Evolutionary conservation across 208 protist genomes (phyloP).

Genomic region (Trypanosoma rangeli): DNA sequence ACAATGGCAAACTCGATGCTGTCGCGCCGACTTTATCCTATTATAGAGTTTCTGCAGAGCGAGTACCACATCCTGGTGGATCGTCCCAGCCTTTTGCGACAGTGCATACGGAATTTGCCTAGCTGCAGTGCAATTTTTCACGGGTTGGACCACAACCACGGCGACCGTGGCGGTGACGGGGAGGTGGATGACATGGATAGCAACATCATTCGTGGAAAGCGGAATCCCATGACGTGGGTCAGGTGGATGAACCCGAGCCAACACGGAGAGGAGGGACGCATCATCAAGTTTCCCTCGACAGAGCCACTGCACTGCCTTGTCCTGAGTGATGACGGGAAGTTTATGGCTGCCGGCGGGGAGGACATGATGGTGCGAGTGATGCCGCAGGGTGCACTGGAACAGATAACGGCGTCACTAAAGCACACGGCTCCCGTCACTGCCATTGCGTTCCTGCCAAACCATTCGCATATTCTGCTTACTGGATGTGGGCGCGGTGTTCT

Average conservation of each 20-base stretch:
- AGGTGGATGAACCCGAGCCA: slow-evolving; percentile 64
- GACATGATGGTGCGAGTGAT: slow-evolving; percentile 60
- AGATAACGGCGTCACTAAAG: slow-evolving; percentile 26
- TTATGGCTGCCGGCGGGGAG: slow-evolving; percentile 55
- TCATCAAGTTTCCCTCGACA: slow-evolving; percentile 37
- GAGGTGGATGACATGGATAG: background rate
- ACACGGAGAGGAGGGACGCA: slow-evolving; percentile 51
- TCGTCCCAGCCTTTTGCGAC: slow-evolving; percentile 58
- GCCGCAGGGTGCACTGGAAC: slow-evolving; percentile 27
- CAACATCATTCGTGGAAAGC: background rate
- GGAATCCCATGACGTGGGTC: slow-evolving; percentile 40
- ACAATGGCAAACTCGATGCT: slow-evolving; percentile 17
- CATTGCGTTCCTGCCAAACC: slow-evolving; percentile 68
- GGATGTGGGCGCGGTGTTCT: slow-evolving; percentile 89
- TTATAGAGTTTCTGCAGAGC: slow-evolving; percentile 53
- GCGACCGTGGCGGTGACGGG: background rate
- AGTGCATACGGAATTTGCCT: slow-evolving; percentile 67
- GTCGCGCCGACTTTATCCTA: slow-evolving; percentile 30
- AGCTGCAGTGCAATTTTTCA: slow-evolving; percentile 2
- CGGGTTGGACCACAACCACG: background rate
- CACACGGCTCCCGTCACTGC: slow-evolving; percentile 48
- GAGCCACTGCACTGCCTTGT: slow-evolving; percentile 52
- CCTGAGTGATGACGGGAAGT: slow-evolving; percentile 42
- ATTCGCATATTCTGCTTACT: slow-evolving; percentile 78
- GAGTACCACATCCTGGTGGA: slow-evolving; percentile 60